phyloP scores from a whole-genome alignment of 2,329 filamentous ascomycete genomes.

The Sporothrix phasma region DNA sequence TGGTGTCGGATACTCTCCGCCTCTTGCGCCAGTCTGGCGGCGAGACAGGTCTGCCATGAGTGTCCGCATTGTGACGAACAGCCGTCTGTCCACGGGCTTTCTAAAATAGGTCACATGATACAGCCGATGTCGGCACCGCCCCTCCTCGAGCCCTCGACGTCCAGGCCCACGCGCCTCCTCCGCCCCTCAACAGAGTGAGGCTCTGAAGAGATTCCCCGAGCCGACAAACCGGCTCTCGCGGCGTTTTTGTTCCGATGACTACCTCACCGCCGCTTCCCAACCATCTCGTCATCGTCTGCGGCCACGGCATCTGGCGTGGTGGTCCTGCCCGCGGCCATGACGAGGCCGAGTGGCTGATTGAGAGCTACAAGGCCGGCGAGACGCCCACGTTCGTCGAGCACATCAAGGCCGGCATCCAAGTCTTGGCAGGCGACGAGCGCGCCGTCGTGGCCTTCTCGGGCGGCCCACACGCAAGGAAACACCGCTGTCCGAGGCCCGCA shows the following conservation, averaged over 20 bases:
- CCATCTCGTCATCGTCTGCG: constrained; percentile 70
- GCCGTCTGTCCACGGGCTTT: background rate
- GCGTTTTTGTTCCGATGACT: background rate
- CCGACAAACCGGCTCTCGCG: background rate
- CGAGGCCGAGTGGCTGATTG: constrained; percentile 61
- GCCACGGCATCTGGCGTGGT: constrained; percentile 68
- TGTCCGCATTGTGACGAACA: background rate
- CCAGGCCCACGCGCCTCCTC: background rate
- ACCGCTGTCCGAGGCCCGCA: constrained; percentile 48
- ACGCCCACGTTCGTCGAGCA: constrained; percentile 72
- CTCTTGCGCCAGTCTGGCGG: constrained; percentile 23
- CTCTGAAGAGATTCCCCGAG: background rate
- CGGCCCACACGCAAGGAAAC: constrained; percentile 52
- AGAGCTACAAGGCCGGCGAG: constrained; percentile 67
- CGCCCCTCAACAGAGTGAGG: background rate
- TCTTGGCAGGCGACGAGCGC: constrained; percentile 36
- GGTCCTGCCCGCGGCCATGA: constrained; percentile 41
- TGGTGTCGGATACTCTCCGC: constrained; percentile 35
- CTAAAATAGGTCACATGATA: background rate
- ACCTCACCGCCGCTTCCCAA: constrained; percentile 22
- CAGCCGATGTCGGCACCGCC: background rate
- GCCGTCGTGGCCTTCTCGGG: constrained; percentile 63
- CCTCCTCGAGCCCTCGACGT: too few relatives aligned
- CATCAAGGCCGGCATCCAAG: constrained; percentile 52
- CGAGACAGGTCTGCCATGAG: constrained; percentile 14